These are phyloP conservation scores for Crithidia fasciculata DNA, from an alignment of 208 protist genomes.

Conservation along the genomic window DNA sequence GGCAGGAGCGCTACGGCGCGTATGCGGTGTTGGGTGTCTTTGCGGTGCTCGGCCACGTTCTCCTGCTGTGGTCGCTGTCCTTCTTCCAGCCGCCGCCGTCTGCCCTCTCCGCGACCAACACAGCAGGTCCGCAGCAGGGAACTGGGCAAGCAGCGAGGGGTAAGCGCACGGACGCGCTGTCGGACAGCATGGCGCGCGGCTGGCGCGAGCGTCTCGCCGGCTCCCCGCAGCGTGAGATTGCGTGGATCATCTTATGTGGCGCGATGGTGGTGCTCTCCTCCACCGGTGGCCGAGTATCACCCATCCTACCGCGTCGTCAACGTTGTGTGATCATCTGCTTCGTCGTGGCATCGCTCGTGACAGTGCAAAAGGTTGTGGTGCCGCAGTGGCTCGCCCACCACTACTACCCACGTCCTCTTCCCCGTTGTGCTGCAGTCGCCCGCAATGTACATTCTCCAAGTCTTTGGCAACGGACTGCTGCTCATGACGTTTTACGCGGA, in stretches of 20 bases:
- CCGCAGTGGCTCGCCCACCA: conserved; percentile 15
- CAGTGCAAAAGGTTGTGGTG: conserved; percentile 30
- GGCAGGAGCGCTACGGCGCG: conserved; percentile 53
- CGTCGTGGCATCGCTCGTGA: conserved; percentile 22
- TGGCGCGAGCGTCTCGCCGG: conserved; percentile 31
- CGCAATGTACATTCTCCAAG: conserved; percentile 49
- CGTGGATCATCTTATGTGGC: conserved; percentile 48
- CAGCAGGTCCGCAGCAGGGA: not conserved
- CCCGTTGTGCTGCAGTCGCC: conserved; percentile 34
- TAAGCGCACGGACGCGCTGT: not conserved
- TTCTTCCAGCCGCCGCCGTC: conserved; percentile 53
- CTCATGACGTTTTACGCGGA: conserved; percentile 35
- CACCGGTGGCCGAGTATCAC: conserved; percentile 48
- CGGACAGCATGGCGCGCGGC: not conserved
- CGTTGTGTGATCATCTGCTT: conserved; percentile 35
- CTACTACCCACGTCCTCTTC: conserved; percentile 56
- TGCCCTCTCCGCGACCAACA: not conserved
- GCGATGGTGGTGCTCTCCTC: conserved; percentile 41
- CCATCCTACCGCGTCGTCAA: conserved; percentile 34
- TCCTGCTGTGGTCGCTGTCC: conserved; percentile 62
- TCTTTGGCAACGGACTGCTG: conserved; percentile 49
- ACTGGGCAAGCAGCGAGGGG: no score
- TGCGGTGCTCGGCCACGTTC: conserved; percentile 36
- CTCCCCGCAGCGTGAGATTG: conserved; percentile 24
- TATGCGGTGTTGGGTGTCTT: conserved; percentile 63